A percentile compares a stretch with the other conserved stretches of the same genome.
These are phyloP conservation scores for Blastocladiella emersonii DNA, from an alignment of 371 early-diverging fungal genomes.

Conservation along the genomic window DNA sequence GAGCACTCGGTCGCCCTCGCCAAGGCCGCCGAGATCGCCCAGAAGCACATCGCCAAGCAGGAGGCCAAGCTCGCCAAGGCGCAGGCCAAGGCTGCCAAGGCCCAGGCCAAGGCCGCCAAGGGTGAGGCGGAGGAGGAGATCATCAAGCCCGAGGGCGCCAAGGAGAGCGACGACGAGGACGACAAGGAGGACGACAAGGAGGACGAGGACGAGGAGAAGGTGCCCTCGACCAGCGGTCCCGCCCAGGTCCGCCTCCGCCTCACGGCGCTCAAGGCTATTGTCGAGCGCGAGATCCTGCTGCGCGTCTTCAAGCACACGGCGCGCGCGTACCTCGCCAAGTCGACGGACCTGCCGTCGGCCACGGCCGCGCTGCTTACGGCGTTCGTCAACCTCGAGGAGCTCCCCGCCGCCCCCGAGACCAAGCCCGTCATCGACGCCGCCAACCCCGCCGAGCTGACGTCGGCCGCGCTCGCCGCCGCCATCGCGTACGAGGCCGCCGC, in stretches of 20 bases:
- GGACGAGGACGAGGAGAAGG: too few species aligned
- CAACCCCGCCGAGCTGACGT: neutral
- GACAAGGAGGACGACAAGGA: too few species aligned
- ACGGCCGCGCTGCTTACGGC: neutral
- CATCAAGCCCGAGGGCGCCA: too few species aligned
- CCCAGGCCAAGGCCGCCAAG: neutral
- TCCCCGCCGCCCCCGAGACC: neutral
- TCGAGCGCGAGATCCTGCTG: constrained; percentile 3
- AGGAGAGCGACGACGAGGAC: too few species aligned
- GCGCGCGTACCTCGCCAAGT: neutral
- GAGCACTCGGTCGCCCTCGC: too few species aligned
- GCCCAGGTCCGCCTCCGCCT: neutral
- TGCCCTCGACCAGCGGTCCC: neutral
- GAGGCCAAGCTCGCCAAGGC: neutral
- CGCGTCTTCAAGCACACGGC: constrained; percentile 7
- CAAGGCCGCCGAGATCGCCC: too few species aligned
- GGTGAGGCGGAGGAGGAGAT: too few species aligned
- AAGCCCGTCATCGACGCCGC: neutral
- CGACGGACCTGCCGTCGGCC: neutral
- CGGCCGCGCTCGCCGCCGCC: neutral
- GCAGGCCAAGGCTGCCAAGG: neutral
- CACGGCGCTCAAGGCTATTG: neutral
- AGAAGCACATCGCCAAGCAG: too few species aligned
- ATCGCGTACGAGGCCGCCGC: neutral
- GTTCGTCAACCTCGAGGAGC: neutral